These are phyloP conservation scores for Penicillium herquei DNA, from an alignment of 495 filamentous ascomycete genomes.

Conservation along the genomic window DNA sequence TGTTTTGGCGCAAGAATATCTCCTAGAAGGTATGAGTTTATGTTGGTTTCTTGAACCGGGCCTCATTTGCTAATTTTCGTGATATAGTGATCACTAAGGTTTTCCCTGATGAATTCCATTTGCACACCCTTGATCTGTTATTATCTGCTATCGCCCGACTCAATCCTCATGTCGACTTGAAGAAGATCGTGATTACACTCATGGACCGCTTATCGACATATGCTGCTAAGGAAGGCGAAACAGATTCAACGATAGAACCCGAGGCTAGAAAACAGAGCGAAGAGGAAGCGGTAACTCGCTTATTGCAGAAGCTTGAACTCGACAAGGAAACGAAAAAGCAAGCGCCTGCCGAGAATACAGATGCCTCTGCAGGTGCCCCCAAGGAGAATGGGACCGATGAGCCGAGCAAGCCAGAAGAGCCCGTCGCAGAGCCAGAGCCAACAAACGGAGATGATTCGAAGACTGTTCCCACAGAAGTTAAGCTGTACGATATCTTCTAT, in stretches of 20 bases:
- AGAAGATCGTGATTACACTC: slow-evolving; percentile 94
- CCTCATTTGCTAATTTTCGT: slow-evolving; percentile 19
- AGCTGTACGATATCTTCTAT: slow-evolving; percentile 96
- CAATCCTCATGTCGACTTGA: slow-evolving; percentile 94
- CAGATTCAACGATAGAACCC: slow-evolving; percentile 69
- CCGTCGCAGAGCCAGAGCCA: slow-evolving; percentile 12
- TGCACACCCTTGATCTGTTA: slow-evolving; percentile 93
- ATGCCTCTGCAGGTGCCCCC: slow-evolving; percentile 21
- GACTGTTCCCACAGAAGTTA: slow-evolving; percentile 76
- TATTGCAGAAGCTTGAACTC: slow-evolving; percentile 75
- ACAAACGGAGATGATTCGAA: slow-evolving; percentile 34
- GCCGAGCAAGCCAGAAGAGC: slow-evolving; percentile 22
- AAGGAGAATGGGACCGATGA: slow-evolving; percentile 44
- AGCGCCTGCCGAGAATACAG: slow-evolving; percentile 29
- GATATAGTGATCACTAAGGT: slow-evolving; percentile 92
- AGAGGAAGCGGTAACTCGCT: slow-evolving; percentile 72
- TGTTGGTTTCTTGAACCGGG: background rate
- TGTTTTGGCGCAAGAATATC: slow-evolving; percentile 94
- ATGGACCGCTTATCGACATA: slow-evolving; percentile 96
- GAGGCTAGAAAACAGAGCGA: slow-evolving; percentile 75
- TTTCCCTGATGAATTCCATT: slow-evolving; percentile 96
- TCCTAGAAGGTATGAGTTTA: slow-evolving; percentile 68
- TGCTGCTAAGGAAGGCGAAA: slow-evolving; percentile 68
- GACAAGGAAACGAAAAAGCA: slow-evolving; percentile 56
- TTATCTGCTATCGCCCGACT: slow-evolving; percentile 86